Base-by-base conservation (phyloP, 2,329 filamentous ascomycete genomes). In the Colletotrichum theobromicola region DNA sequence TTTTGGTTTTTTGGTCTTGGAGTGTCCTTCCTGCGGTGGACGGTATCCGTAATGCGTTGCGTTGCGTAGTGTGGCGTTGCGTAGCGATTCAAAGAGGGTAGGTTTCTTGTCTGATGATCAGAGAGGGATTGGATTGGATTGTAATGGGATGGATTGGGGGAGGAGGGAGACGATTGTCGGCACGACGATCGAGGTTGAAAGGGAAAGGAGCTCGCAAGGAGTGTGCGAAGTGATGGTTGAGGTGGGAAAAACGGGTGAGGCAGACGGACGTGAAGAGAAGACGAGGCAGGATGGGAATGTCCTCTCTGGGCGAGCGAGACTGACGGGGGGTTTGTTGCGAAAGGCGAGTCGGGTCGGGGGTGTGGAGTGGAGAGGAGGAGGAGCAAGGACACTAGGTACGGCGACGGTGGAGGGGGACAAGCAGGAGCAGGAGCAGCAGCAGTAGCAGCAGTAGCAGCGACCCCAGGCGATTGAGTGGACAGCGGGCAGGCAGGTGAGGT, bases 121-220 rank as follows among this genome's bases (percentile, higher is more conserved):
- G 57, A 64, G 70, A 75, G 69, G 64, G 70, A 75, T 75, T 74
- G 72, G 35, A 74, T 69, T 60, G 57, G 57, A 24, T 24, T 75
- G 70, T 24, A 21, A 68, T 71, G 61, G 57, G 74, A 76, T 46
- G 61, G 74, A 72, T 65, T 53, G 62, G 46, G 46, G 34, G 70
- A 70, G 60, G 50, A 60, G 64, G 42, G 37, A 62, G 65, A 12
- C 75, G 63, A 30, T 70, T 75, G 74, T 74, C 71, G 62, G 61
- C 53, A 60, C 63, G 73, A 70, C 72, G 73, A 74, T 70, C 60
- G 74, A 75, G 75, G 72, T 72, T 70, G 66, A 63, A 74, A 70
- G 74, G 68, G 74, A 60, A 69, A 71, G 62, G 67, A 74, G 68
- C 77, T 74, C 69, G 75, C 77, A 78, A 76, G 70, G 78, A 71